A percentile compares a stretch with the other conserved stretches of the same genome.
Evolutionary conservation across 371 early-diverging fungal genomes (phyloP).

Genomic region (Caulochytrium protostelioides): DNA sequence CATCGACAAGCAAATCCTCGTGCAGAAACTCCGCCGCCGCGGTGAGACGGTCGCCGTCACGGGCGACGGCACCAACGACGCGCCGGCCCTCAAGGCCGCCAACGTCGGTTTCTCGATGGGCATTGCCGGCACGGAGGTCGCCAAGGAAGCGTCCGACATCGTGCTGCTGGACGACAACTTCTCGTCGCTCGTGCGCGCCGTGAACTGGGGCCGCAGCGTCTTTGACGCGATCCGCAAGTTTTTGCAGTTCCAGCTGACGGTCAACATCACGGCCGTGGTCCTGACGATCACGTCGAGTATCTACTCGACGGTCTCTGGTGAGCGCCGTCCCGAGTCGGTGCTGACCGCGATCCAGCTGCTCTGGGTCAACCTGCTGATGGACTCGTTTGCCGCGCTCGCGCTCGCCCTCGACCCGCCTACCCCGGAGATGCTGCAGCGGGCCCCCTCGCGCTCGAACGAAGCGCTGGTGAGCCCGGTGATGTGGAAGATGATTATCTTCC

Average conservation of each 20-base stretch:
- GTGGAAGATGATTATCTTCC: slow-evolving; percentile 78
- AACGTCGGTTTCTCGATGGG: slow-evolving; percentile 97
- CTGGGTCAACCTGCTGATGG: slow-evolving; percentile 69
- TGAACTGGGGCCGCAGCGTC: slow-evolving; percentile 87
- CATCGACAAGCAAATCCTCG: slow-evolving; percentile 78
- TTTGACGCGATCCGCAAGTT: slow-evolving; percentile 87
- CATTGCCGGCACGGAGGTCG: slow-evolving; percentile 87
- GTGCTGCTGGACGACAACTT: slow-evolving; percentile 84
- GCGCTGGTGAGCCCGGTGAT: slow-evolving; percentile 67
- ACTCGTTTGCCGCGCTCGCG: slow-evolving; percentile 65
- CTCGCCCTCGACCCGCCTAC: slow-evolving; percentile 65
- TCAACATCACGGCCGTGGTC: slow-evolving; percentile 73
- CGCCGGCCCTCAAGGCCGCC: slow-evolving; percentile 80
- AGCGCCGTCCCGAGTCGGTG: slow-evolving; percentile 11
- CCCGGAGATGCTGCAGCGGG: slow-evolving; percentile 47
- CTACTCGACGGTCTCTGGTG: no score
- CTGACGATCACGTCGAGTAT: no score
- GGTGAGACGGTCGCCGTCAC: slow-evolving; percentile 89
- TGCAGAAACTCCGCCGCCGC: slow-evolving; percentile 53
- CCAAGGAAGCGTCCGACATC: slow-evolving; percentile 84
- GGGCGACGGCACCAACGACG: slow-evolving; percentile 95
- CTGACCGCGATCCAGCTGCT: slow-evolving; percentile 41
- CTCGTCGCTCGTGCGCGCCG: slow-evolving; percentile 66
- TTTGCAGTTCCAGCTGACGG: slow-evolving; percentile 87
- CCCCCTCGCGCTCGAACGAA: slow-evolving; percentile 51